phyloP scores from a whole-genome alignment of 306 rosid species.

The Citrullus mucosospermus region DNA sequence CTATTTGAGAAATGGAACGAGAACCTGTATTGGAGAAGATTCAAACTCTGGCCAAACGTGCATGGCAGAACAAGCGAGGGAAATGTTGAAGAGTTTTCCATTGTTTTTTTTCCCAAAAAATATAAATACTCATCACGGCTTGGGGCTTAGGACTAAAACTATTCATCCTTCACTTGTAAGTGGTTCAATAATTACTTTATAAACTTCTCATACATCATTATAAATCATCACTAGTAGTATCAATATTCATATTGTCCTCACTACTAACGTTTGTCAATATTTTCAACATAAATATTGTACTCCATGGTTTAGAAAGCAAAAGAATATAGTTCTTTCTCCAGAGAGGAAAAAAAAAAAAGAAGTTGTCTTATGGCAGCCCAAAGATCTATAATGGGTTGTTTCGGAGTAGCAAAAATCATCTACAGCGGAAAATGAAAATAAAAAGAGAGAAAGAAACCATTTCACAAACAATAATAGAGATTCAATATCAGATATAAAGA shows the following conservation, averaged over 20 bases:
- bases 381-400: not conserved
- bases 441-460: not conserved
- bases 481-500: not conserved
- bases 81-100: not conserved
- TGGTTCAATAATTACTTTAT: not conserved
- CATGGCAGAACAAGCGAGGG: not conserved
- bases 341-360: not conserved
- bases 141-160: not conserved
- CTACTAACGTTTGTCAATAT: not conserved
- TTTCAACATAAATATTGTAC: not conserved
- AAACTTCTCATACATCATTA: not conserved
- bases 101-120: not conserved
- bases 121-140: not conserved
- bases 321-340: not conserved
- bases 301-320: not conserved
- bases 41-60: not conserved
- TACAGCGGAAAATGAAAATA: not conserved
- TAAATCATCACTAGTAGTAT: not conserved
- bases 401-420: not conserved
- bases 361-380: not conserved
- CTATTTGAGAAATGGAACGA: not conserved
- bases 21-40: not conserved
- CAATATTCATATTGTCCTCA: not conserved
- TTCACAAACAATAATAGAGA: not conserved
- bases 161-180: not conserved